Conservation (phyloP, 768 basidiomycete genomes). For the Mycena alexandri region DNA sequence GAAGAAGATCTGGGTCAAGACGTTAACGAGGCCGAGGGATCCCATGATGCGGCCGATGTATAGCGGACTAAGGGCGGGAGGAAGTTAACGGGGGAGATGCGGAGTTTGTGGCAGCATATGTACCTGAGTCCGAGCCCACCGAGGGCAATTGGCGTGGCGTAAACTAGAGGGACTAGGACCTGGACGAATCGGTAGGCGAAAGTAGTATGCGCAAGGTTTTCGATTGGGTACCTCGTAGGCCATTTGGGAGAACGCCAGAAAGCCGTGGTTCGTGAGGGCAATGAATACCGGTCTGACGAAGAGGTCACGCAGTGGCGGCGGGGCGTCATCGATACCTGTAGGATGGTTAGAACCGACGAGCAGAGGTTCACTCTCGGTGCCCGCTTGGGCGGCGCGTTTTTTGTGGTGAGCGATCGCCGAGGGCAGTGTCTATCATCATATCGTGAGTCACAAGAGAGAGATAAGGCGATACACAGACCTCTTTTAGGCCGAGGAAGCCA, state of each 20-base stretch:
- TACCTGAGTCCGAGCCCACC: slow-evolving; percentile 64
- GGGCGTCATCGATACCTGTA: background rate
- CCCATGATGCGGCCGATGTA: slow-evolving; percentile 64
- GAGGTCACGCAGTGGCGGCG: slow-evolving; percentile 29
- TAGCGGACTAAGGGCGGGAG: slow-evolving; percentile 47
- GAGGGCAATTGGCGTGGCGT: slow-evolving; percentile 59
- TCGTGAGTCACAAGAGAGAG: too few relatives aligned
- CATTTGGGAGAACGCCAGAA: slow-evolving; percentile 32
- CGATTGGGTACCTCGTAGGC: slow-evolving; percentile 13
- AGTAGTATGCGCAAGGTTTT: background rate
- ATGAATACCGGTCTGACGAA: slow-evolving; percentile 27
- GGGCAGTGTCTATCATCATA: slow-evolving; percentile 30
- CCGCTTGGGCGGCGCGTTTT: slow-evolving; percentile 33
- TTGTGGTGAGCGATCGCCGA: slow-evolving; percentile 14
- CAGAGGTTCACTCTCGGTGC: slow-evolving; percentile 29
- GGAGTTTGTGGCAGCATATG: background rate
- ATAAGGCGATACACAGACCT: slow-evolving; percentile 25
- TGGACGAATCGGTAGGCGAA: background rate
- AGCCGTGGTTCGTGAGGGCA: slow-evolving; percentile 20
- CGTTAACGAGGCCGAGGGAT: slow-evolving; percentile 58
- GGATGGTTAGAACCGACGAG: background rate
- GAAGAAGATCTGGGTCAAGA: slow-evolving; percentile 52
- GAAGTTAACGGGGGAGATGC: background rate
- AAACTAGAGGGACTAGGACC: slow-evolving; percentile 37
- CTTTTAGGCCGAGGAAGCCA: slow-evolving; percentile 36